These are phyloP conservation scores for Penicillium waksmanii DNA, from an alignment of 495 filamentous ascomycete species.

Conservation along the genomic window DNA sequence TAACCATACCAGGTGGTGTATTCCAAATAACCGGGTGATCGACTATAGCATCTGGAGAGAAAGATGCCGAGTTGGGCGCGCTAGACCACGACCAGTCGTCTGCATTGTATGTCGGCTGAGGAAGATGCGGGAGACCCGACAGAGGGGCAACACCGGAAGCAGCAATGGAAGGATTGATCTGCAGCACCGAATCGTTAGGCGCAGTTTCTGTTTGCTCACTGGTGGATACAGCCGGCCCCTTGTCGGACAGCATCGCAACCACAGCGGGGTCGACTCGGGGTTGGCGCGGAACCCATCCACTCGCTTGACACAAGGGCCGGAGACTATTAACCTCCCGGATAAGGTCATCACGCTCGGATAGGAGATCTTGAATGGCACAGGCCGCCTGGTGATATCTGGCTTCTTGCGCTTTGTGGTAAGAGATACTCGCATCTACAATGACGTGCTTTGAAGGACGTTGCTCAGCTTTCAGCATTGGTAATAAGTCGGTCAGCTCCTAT, in stretches of 20 bases:
- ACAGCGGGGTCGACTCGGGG: constrained; percentile 19
- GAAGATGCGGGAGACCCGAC: background rate
- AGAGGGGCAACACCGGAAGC: background rate
- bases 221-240: background rate
- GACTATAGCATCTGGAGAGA: background rate
- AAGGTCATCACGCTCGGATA: constrained; percentile 19
- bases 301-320: constrained; percentile 17
- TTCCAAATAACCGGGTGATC: constrained; percentile 11
- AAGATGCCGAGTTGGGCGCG: background rate
- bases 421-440: constrained; percentile 23
- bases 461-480: constrained; percentile 19
- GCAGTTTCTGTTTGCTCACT: background rate
- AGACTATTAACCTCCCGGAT: constrained; percentile 17
- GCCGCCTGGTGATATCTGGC: constrained; percentile 4
- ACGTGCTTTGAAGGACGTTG: constrained; percentile 22
- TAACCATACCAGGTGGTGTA: background rate
- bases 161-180: background rate
- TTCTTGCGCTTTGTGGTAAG: constrained; percentile 21
- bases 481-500: constrained; percentile 17
- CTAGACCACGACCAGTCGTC: constrained; percentile 6
- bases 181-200: background rate
- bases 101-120: constrained; percentile 1
- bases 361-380: constrained; percentile 5
- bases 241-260: constrained; percentile 9
- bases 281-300: constrained; percentile 14